Conservation (phyloP, 805 yeast genomes). For the Candida sithepensis region DNA sequence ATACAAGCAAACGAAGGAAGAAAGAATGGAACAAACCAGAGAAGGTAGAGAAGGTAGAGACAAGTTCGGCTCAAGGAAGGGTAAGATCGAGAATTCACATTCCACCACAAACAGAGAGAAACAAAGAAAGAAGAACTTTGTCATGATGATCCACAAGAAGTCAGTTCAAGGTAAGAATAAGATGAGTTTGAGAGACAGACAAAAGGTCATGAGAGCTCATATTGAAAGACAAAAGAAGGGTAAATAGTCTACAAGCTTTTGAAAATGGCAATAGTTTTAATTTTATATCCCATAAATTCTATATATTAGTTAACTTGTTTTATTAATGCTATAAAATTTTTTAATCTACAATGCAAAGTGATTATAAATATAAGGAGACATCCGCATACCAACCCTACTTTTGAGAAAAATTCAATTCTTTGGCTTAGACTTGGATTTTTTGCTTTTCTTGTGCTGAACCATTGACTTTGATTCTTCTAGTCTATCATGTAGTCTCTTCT, state of each 20-base stretch:
- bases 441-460: not conserved
- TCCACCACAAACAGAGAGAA: slow-evolving; percentile 95
- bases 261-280: not conserved
- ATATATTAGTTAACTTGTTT: not conserved
- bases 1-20: slow-evolving; percentile 85
- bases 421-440: not conserved
- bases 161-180: slow-evolving; percentile 92
- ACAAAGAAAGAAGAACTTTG: slow-evolving; percentile 97
- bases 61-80: slow-evolving; percentile 83
- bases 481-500: slow-evolving; percentile 16
- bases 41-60: slow-evolving; percentile 95
- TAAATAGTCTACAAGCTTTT: slow-evolving; percentile 30
- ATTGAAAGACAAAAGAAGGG: slow-evolving; percentile 88
- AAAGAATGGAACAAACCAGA: slow-evolving; percentile 76
- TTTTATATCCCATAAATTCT: no score
- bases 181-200: slow-evolving; percentile 86
- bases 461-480: no score
- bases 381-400: not conserved
- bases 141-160: slow-evolving; percentile 96
- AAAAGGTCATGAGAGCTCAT: slow-evolving; percentile 81
- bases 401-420: not conserved
- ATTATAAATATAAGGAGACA: not conserved
- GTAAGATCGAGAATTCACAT: slow-evolving; percentile 70
- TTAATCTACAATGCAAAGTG: not conserved
- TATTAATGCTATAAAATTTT: not conserved